These are phyloP conservation scores for Hypoxylon subgilvum DNA, from an alignment of 495 filamentous ascomycete species.

Conservation along the genomic window DNA sequence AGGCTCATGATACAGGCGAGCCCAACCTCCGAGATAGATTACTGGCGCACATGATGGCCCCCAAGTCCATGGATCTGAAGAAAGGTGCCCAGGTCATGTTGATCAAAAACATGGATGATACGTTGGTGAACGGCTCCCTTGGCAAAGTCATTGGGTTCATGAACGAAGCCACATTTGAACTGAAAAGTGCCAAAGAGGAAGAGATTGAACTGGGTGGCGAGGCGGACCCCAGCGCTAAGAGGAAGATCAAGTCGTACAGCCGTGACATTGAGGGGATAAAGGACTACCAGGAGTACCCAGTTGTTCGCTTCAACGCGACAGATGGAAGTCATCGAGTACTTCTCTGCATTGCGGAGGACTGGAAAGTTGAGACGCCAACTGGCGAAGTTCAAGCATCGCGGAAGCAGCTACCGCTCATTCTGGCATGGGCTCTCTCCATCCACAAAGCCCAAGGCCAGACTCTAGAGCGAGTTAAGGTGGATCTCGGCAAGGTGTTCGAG, in stretches of 20 bases:
- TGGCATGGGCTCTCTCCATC: conserved; percentile 96
- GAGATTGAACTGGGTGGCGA: conserved; percentile 51
- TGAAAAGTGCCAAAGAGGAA: conserved; percentile 62
- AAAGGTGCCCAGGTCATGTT: conserved; percentile 96
- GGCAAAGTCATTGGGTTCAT: conserved; percentile 87
- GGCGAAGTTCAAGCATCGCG: conserved; percentile 91
- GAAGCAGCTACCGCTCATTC: conserved; percentile 79
- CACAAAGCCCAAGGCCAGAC: conserved; percentile 99
- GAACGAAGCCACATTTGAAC: conserved; percentile 77
- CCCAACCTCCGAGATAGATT: conserved; percentile 72
- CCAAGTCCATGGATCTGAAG: conserved; percentile 75
- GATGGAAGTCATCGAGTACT: conserved; percentile 80
- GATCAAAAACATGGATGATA: conserved; percentile 98
- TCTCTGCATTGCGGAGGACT: conserved; percentile 82
- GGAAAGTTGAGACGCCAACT: conserved; percentile 96
- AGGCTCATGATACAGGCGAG: conserved; percentile 80
- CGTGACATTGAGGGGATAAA: conserved; percentile 41
- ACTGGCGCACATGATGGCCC: conserved; percentile 90
- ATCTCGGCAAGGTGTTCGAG: conserved; percentile 89
- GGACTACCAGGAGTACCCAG: conserved; percentile 66
- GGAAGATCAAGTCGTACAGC: conserved; percentile 47
- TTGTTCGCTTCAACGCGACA: conserved; percentile 79
- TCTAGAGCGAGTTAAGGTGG: conserved; percentile 91
- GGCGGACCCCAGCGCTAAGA: conserved; percentile 52
- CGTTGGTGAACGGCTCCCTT: conserved; percentile 90